These are phyloP conservation scores for Naganishia onofrii DNA, from an alignment of 768 basidiomycete genomes.

Conservation along the genomic window DNA sequence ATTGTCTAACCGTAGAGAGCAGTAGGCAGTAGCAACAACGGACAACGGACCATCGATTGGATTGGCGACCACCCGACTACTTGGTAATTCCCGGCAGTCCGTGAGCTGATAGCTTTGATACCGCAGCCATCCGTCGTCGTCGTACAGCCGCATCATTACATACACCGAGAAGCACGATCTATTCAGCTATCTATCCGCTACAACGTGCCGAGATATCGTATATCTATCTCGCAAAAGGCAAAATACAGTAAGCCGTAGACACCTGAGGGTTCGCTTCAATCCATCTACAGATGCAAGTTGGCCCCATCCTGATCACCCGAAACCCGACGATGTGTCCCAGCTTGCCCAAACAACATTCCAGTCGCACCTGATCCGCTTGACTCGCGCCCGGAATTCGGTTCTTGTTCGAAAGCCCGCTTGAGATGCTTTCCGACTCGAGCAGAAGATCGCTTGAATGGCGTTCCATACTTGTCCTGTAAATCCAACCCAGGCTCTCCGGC, in stretches of 20 bases:
- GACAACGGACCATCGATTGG: no score
- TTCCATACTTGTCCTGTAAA: slow-evolving; percentile 16
- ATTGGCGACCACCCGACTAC: no score
- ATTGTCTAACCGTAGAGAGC: no score
- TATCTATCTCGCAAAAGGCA: not conserved
- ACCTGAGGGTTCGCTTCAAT: not conserved
- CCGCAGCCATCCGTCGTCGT: no score
- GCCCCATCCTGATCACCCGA: not conserved
- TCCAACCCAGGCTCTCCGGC: not conserved
- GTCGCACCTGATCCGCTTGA: not conserved
- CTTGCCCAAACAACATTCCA: slow-evolving; percentile 16
- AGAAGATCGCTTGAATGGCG: slow-evolving; percentile 20
- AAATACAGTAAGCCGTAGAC: not conserved
- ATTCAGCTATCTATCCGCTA: not conserved
- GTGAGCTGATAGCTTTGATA: no score
- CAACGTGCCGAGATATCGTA: not conserved
- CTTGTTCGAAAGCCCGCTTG: slow-evolving; percentile 9
- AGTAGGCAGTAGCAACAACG: no score
- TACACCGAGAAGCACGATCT: not conserved
- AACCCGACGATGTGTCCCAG: not conserved
- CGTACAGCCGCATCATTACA: no score
- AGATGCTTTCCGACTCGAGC: slow-evolving; percentile 9
- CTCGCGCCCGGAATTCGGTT: not conserved
- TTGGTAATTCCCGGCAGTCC: no score
- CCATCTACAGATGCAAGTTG: not conserved